These are phyloP conservation scores for Candida tetrigidarum DNA, from an alignment of 1,139 yeast species.

Conservation along the genomic window DNA sequence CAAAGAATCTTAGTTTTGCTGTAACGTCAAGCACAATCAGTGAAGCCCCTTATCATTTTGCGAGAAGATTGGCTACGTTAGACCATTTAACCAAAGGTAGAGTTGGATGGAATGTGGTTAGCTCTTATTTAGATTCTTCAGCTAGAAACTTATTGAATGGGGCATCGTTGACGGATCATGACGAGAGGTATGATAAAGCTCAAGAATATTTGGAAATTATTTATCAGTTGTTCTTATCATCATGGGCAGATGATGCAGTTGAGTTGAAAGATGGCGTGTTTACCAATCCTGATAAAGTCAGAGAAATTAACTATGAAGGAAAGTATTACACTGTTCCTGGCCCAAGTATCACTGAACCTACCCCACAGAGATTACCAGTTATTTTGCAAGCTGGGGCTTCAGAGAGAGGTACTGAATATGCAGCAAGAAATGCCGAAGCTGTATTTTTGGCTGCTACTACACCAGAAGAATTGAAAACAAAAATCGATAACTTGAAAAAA, in stretches of 20 bases:
- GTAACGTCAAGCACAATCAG: constrained; percentile 46
- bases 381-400: constrained; percentile 53
- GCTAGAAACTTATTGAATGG: constrained; percentile 41
- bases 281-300: constrained; percentile 21
- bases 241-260: constrained; percentile 52
- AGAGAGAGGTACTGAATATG: constrained; percentile 41
- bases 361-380: constrained; percentile 47
- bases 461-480: constrained; percentile 29
- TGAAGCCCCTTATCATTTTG: constrained; percentile 49
- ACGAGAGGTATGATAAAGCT: constrained; percentile 43
- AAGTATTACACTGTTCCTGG: constrained; percentile 47
- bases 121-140: constrained; percentile 44
- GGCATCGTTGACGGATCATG: constrained; percentile 38
- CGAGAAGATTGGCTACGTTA: constrained; percentile 46
- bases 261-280: constrained; percentile 33
- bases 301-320: constrained; percentile 35
- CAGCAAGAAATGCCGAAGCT: constrained; percentile 48
- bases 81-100: constrained; percentile 50
- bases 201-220: constrained; percentile 46
- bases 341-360: constrained; percentile 45
- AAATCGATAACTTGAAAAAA: constrained; percentile 29
- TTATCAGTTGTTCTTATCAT: constrained; percentile 40
- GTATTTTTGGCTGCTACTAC: constrained; percentile 36
- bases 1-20: constrained; percentile 42
- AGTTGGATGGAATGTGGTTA: constrained; percentile 50